phyloP scores from a whole-genome alignment of 768 basidiomycete genomes.

The Phallus indusiatus region DNA sequence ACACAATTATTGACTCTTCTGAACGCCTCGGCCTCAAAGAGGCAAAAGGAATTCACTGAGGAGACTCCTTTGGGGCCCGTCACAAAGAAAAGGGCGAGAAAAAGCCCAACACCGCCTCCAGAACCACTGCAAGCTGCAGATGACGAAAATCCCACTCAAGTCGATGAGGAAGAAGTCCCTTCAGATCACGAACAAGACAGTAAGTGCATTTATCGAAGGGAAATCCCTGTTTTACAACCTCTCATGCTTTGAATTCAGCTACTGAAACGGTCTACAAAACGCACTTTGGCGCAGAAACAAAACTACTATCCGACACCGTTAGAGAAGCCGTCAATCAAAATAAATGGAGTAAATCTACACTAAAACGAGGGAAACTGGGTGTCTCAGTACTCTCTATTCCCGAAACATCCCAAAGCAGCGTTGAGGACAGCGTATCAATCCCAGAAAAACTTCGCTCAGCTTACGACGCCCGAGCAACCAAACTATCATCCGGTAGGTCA shows the following conservation, averaged over 20 bases:
- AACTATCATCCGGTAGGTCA: constrained; percentile 41
- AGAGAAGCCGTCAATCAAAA: constrained; percentile 44
- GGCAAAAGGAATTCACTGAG: constrained; percentile 35
- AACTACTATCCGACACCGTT: constrained; percentile 17
- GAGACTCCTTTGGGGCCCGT: constrained; percentile 50
- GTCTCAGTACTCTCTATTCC: constrained; percentile 40
- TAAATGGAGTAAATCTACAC: constrained; percentile 46
- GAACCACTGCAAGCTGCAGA: neutral
- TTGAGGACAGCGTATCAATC: constrained; percentile 29
- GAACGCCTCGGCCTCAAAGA: constrained; percentile 72
- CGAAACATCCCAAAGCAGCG: constrained; percentile 16
- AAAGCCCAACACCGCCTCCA: constrained; percentile 7
- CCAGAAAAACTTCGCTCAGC: constrained; percentile 45
- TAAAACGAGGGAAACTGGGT: constrained; percentile 51
- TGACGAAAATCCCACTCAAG: neutral
- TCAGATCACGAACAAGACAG: constrained; percentile 11
- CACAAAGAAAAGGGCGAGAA: constrained; percentile 36
- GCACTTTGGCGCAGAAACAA: constrained; percentile 8
- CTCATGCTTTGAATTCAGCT: neutral
- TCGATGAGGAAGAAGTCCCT: constrained; percentile 3
- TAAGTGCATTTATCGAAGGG: neutral
- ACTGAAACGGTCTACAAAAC: constrained; percentile 9
- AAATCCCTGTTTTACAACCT: neutral
- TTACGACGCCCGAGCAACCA: constrained; percentile 45
- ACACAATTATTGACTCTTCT: constrained; percentile 80